Evolutionary conservation across 75 land plant species (phyloP).

Genomic region (Gnetum montanum): DNA sequence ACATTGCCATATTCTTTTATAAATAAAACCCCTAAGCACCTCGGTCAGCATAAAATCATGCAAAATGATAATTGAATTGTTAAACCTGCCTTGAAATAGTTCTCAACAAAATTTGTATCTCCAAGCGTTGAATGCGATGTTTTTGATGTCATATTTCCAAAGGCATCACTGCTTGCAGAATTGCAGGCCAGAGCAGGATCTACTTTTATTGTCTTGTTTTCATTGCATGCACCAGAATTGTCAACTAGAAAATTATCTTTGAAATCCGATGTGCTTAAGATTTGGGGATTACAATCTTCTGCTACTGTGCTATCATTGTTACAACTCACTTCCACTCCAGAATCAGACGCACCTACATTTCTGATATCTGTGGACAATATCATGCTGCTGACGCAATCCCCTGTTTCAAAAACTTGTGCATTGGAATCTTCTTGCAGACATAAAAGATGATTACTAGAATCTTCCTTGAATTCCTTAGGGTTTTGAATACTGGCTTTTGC

Average conservation of each 20-base stretch:
- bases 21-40: background rate
- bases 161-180: background rate
- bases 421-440: too few relatives aligned
- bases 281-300: background rate
- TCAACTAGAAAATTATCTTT: background rate
- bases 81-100: constrained; percentile 69
- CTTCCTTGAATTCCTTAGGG: too few relatives aligned
- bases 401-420: too few relatives aligned
- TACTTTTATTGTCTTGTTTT: background rate
- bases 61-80: background rate
- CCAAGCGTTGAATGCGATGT: constrained; percentile 50
- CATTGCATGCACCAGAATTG: constrained; percentile 1
- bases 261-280: background rate
- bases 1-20: too few relatives aligned
- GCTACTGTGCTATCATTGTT: too few relatives aligned
- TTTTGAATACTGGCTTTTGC: constrained; percentile 11
- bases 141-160: background rate
- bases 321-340: too few relatives aligned
- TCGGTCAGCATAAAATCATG: background rate
- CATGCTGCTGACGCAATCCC: too few relatives aligned
- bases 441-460: too few relatives aligned
- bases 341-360: too few relatives aligned
- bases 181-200: background rate
- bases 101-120: constrained; percentile 87
- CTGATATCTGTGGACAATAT: too few relatives aligned